A percentile compares a stretch with the other conserved stretches of the same genome.
Evolutionary conservation across 1,284 basidiomycete genomes (phyloP).

Genomic region (Marasmius oreades): DNA sequence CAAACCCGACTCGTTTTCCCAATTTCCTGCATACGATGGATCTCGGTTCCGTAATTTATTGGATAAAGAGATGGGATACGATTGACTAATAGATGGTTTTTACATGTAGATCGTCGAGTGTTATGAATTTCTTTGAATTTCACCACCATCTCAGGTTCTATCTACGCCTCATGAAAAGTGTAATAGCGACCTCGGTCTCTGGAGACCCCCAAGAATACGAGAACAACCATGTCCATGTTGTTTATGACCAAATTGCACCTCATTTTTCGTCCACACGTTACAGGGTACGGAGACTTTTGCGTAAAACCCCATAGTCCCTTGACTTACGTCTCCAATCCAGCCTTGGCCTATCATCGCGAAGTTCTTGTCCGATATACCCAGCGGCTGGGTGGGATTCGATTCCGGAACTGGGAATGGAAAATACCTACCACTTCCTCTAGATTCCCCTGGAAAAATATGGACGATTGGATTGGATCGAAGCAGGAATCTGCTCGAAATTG

Average conservation of each 20-base stretch:
- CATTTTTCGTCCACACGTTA: constrained; percentile 95
- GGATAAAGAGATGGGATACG: constrained; percentile 73
- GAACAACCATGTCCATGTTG: constrained; percentile 71
- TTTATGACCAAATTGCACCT: constrained; percentile 89
- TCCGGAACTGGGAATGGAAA: constrained; percentile 98
- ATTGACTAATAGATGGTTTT: not conserved
- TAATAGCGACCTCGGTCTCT: constrained; percentile 37
- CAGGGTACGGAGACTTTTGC: constrained; percentile 52
- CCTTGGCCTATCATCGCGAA: constrained; percentile 92
- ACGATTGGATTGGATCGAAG: constrained; percentile 86
- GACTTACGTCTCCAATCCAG: constrained; percentile 42
- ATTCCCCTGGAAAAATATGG: constrained; percentile 57
- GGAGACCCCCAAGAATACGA: constrained; percentile 62
- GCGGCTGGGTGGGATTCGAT: constrained; percentile 87
- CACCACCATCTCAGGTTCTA: constrained; percentile 16
- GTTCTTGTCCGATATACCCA: constrained; percentile 75
- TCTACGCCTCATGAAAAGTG: constrained; percentile 17
- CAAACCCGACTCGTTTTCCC: constrained; percentile 40
- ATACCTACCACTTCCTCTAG: constrained; percentile 73
- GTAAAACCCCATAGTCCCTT: constrained; percentile 1
- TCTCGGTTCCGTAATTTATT: constrained; percentile 61
- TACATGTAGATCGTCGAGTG: not conserved
- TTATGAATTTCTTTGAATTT: not conserved
- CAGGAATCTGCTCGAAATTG: constrained; percentile 73
- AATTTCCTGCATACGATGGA: constrained; percentile 66